These are phyloP conservation scores for Agaricus blazei DNA, from an alignment of 768 basidiomycete genomes.

Conservation along the genomic window DNA sequence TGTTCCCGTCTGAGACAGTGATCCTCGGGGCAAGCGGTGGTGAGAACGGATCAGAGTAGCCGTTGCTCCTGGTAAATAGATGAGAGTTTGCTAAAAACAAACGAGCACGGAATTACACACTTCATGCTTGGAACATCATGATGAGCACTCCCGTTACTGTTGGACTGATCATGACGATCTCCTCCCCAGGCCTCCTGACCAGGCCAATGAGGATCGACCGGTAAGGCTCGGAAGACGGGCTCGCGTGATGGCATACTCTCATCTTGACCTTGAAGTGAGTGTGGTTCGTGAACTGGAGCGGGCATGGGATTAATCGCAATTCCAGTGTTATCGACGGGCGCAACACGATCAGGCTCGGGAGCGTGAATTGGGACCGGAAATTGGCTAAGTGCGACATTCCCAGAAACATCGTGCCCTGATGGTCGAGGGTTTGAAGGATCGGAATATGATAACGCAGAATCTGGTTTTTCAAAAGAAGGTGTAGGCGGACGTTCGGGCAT, in stretches of 20 bases:
- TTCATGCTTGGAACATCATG: not conserved
- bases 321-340: constrained; percentile 1
- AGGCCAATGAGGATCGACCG: not conserved
- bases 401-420: not conserved
- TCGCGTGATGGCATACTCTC: not conserved
- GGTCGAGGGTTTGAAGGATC: not conserved
- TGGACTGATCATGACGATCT: not conserved
- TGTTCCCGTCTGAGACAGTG: constrained; percentile 16
- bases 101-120: not conserved
- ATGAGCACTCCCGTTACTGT: constrained; percentile 1
- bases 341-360: not conserved
- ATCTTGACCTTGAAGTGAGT: not conserved
- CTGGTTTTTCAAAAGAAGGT: constrained; percentile 1
- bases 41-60: constrained; percentile 3
- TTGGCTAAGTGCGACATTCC: too few relatives aligned
- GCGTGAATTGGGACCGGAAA: not conserved
- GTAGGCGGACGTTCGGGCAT: not conserved
- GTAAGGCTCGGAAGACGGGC: constrained; percentile 3
- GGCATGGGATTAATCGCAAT: constrained; percentile 1
- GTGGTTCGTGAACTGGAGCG: not conserved
- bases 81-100: not conserved
- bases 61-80: not conserved
- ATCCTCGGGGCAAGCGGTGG: constrained; percentile 19
- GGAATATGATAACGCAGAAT: not conserved
- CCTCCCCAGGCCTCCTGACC: not conserved